Conservation (phyloP, 2,329 filamentous ascomycete genomes). For the Colletotrichum sp. region DNA sequence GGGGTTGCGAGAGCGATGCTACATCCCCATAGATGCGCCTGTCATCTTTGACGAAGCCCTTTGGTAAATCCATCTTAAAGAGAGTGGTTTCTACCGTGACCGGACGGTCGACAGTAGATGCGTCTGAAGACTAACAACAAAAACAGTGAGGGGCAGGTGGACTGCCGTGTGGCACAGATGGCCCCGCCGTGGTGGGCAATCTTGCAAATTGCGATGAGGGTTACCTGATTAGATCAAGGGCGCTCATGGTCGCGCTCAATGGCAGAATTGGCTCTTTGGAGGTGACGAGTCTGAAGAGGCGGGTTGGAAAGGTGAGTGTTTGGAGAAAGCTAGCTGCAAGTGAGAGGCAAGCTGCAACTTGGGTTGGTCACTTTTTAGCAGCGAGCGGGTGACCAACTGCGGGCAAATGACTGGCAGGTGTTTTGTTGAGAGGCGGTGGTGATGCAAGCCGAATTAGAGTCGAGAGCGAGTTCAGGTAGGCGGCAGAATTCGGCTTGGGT, state of each 20-base stretch:
- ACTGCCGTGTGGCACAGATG: conserved; percentile 9
- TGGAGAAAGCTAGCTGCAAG: conserved; percentile 12
- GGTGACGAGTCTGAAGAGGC: not conserved
- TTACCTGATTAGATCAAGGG: conserved; percentile 14
- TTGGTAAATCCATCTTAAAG: conserved; percentile 23
- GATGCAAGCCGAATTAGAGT: not conserved
- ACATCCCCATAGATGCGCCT: conserved; percentile 22
- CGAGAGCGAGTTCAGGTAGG: not conserved
- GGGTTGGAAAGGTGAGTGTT: not conserved
- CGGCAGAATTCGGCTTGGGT: not conserved
- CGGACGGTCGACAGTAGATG: conserved; percentile 13
- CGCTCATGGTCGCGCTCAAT: conserved; percentile 16
- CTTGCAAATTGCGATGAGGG: conserved; percentile 9
- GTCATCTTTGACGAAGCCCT: conserved; percentile 23
- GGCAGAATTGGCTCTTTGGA: not conserved
- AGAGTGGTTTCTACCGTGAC: conserved; percentile 12
- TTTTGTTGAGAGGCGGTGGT: conserved; percentile 12
- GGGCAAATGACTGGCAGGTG: not conserved
- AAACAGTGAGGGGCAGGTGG: not conserved
- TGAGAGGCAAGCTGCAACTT: conserved; percentile 17
- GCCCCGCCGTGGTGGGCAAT: conserved; percentile 17
- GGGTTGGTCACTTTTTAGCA: conserved; percentile 4
- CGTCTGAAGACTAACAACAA: not conserved
- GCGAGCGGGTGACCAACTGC: not conserved
- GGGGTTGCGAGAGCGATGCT: conserved; percentile 17